Conservation (phyloP, 106 monocot species). For the Allium cepa region DNA sequence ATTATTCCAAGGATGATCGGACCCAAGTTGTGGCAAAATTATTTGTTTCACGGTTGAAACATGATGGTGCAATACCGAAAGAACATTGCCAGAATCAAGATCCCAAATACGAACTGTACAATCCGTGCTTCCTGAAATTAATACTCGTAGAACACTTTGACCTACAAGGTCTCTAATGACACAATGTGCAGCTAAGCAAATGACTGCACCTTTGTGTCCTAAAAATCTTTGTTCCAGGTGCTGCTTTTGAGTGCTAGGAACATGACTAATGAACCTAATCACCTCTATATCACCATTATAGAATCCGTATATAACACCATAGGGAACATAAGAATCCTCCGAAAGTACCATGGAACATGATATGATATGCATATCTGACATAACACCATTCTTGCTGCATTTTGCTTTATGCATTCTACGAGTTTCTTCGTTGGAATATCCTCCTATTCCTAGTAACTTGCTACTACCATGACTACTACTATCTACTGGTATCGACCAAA, state of each 20-base stretch:
- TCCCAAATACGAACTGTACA: slow-evolving; percentile 86
- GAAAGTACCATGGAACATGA: slow-evolving; percentile 82
- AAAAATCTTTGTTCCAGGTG: slow-evolving; percentile 28
- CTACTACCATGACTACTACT: neutral
- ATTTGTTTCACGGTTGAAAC: slow-evolving; percentile 79
- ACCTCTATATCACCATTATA: slow-evolving; percentile 81
- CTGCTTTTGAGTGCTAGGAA: slow-evolving; percentile 6
- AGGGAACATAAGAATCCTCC: slow-evolving; percentile 49
- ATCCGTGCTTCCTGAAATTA: slow-evolving; percentile 84
- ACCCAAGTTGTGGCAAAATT: slow-evolving; percentile 58
- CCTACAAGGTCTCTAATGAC: slow-evolving; percentile 25
- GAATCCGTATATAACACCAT: slow-evolving; percentile 88
- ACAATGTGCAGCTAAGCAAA: slow-evolving; percentile 77
- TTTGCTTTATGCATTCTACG: neutral
- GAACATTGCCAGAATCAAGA: slow-evolving; percentile 47
- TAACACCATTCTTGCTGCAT: neutral
- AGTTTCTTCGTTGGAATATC: slow-evolving; percentile 14
- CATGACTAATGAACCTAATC: slow-evolving; percentile 31
- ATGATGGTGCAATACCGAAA: slow-evolving; percentile 85
- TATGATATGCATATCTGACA: slow-evolving; percentile 20
- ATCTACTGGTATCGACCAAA: slow-evolving; percentile 41
- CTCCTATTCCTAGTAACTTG: slow-evolving; percentile 42
- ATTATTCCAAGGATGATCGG: slow-evolving; percentile 61
- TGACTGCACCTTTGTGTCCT: slow-evolving; percentile 72
- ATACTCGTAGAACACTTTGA: slow-evolving; percentile 12